Percentiles rank a stretch among this genome's conserved stretches.
These are phyloP conservation scores for Anacardium occidentale DNA, from an alignment of 345 rosid genomes.

Conservation along the genomic window DNA sequence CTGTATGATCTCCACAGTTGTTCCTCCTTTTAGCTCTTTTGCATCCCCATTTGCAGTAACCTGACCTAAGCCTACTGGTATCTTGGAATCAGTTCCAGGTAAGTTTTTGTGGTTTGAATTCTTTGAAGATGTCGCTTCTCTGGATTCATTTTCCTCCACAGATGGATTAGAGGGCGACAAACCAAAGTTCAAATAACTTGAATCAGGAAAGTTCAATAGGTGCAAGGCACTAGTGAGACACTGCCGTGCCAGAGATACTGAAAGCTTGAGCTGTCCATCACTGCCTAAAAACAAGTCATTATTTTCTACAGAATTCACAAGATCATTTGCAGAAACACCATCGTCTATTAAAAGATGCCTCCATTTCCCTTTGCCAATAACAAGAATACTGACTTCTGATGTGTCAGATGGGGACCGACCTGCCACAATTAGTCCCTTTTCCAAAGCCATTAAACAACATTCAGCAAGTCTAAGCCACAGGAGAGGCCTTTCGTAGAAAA, in stretches of 20 bases:
- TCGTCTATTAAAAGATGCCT: slow-evolving; percentile 70
- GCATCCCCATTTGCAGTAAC: slow-evolving; percentile 61
- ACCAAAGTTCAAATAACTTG: slow-evolving; percentile 38
- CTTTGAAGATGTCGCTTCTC: slow-evolving; percentile 37
- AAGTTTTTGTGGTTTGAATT: slow-evolving; percentile 42
- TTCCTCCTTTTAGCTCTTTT: slow-evolving; percentile 74
- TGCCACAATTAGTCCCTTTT: slow-evolving; percentile 61
- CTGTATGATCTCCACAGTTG: slow-evolving; percentile 60
- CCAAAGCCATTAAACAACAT: slow-evolving; percentile 84
- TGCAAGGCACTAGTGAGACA: slow-evolving; percentile 77
- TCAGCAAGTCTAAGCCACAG: slow-evolving; percentile 97
- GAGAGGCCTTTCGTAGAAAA: slow-evolving; percentile 63
- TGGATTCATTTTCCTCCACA: slow-evolving; percentile 46
- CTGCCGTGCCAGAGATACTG: slow-evolving; percentile 72
- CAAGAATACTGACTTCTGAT: slow-evolving; percentile 57
- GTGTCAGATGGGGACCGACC: slow-evolving; percentile 37
- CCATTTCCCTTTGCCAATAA: slow-evolving; percentile 92
- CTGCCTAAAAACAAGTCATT: slow-evolving; percentile 35
- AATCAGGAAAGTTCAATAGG: slow-evolving; percentile 52
- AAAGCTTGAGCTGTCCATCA: slow-evolving; percentile 64
- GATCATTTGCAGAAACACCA: slow-evolving; percentile 42
- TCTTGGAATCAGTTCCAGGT: slow-evolving; percentile 37
- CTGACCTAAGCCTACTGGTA: slow-evolving; percentile 45
- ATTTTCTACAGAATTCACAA: slow-evolving; percentile 33
- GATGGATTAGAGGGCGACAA: slow-evolving; percentile 41